Base-by-base conservation (phyloP, 2,329 filamentous ascomycete genomes). In the Epicoccum nigrum region DNA sequence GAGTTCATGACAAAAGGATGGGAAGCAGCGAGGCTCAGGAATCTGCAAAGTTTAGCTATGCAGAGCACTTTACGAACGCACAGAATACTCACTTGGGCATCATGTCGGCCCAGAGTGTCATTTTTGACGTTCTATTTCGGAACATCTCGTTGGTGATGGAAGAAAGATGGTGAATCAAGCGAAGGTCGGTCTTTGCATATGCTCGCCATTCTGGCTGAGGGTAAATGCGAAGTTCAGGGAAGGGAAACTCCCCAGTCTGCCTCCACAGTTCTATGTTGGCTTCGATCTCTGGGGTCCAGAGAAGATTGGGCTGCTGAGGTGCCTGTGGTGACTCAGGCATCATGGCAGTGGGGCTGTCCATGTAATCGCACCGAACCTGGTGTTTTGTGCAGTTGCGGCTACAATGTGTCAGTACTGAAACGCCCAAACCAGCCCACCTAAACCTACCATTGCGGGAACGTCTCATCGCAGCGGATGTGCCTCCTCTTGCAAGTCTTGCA, bases 311-410 rank as follows among this genome's bases (percentile, higher is more conserved):
- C 55, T 80, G 77, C 56, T 81, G 79, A 37, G 80, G 78, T 56
- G 79, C 76, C 52, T 74, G 75, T 44, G 77, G 72, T 49, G 76
- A 77, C 57, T 81, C 81, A 59, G 83, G 81, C 41, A 77, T 76
- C 55, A 89, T 86, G 51, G 87, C 81, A 37, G 84, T 81, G 40
- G 89, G 84, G 69, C 87, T 86, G 71, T 97, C 92, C 82, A 96
- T 95, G 79, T 97, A 99, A 65, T 96, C 94, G 77, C 94, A 99
- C 68, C 92, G 89, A 67, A 95, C 94, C 79, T 97, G 96, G 78
- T 99, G 94, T 78, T 97, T 99, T 56, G 93, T 97, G 77, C 94
- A 99, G 77, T 99, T 99, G 69, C 91, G 91, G 79, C 92, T 96
- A 68, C 54, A 20, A 32, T 19, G 25, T 49, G 56, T 71, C 54